Base-by-base conservation (phyloP, 805 yeast genomes). In the Saccharomycopsis babjevae region DNA sequence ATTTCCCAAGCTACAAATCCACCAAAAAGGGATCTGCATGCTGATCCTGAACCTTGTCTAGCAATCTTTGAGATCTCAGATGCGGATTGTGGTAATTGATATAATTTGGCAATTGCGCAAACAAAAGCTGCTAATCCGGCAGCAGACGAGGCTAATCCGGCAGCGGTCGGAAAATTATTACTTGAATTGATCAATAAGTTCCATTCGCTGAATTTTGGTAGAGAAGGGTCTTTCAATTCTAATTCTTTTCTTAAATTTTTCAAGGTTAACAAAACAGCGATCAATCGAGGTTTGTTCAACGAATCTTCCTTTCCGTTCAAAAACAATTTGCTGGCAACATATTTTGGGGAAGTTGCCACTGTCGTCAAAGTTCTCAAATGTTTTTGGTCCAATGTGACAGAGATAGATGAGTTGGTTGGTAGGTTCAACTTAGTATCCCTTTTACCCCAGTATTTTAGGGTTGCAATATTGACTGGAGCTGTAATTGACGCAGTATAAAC, bases 1-100 rank as follows among this genome's bases (percentile, higher is more conserved):
- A 92, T 91, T 73, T 94, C 97, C 99, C 99, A 94, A 3, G 98
- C 98, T 13, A 94, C 99, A 70, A 84, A 94, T 7, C 99, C 99
- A 56, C 99, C 98, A 74, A 89, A 90, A 64, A 94, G 77, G 8
- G 98, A 94, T 73, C 99, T 82, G 76, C 99, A 94, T 6, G 99
- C 99, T 15, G 97, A 90, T 1, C 99, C 99, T 6, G 97, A 91
- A 38, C 99, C 99, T 75, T 91, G 93, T 75, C 99, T 85, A 15
- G 99, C 99, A 70, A 94, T 88, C 70, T 86, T 87, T 65, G 97
- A 89, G 65, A 94, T 80, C 69, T 91, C 97, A 25, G 94, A 87
- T 69, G 82, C 78, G 63, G 87, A 82, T 69, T 88, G 88, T n/a
- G 97, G 96, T 63, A 94, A 83, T 72, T 88, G 73, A 76, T 86